phyloP scores from a whole-genome alignment of 495 filamentous ascomycete species.

The Bacidia gigantensis region DNA sequence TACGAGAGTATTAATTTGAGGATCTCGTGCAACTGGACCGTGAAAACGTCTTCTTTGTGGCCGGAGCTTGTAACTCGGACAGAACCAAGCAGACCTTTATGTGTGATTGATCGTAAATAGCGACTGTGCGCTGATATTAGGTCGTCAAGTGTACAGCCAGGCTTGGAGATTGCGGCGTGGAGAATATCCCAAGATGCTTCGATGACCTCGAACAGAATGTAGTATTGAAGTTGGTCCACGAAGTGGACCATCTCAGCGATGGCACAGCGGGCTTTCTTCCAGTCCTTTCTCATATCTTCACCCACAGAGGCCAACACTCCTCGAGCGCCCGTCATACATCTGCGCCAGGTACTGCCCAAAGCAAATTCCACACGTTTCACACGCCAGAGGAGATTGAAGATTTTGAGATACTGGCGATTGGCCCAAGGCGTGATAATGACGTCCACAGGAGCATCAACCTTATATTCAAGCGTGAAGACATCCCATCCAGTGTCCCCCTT shows the following conservation, averaged over 20 bases:
- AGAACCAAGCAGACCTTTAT: conserved; percentile 85
- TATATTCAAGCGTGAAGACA: conserved; percentile 97
- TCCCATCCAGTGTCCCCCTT: conserved; percentile 99
- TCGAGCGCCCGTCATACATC: conserved; percentile 88
- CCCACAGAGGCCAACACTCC: conserved; percentile 79
- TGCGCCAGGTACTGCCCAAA: conserved; percentile 78
- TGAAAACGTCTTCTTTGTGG: conserved; percentile 64
- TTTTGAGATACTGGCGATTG: conserved; percentile 90
- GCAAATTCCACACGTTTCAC: conserved; percentile 96
- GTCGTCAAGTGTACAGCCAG: conserved; percentile 83
- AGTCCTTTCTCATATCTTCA: conserved; percentile 61
- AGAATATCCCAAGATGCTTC: conserved; percentile 86
- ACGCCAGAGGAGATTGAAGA: conserved; percentile 99
- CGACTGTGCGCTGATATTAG: conserved; percentile 80
- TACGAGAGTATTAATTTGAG: conserved; percentile 90
- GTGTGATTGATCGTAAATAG: conserved; percentile 87
- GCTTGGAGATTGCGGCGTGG: conserved; percentile 62
- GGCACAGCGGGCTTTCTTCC: conserved; percentile 77
- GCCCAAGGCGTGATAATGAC: conserved; percentile 94
- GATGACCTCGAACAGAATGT: conserved; percentile 96
- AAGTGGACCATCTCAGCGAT: conserved; percentile 98
- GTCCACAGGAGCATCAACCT: conserved; percentile 92
- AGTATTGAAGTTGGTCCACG: conserved; percentile 92
- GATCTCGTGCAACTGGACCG: conserved; percentile 79
- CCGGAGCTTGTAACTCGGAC: conserved; percentile 29